phyloP scores from a whole-genome alignment of 345 rosid genomes.

The Bretschneidera sinensis region DNA sequence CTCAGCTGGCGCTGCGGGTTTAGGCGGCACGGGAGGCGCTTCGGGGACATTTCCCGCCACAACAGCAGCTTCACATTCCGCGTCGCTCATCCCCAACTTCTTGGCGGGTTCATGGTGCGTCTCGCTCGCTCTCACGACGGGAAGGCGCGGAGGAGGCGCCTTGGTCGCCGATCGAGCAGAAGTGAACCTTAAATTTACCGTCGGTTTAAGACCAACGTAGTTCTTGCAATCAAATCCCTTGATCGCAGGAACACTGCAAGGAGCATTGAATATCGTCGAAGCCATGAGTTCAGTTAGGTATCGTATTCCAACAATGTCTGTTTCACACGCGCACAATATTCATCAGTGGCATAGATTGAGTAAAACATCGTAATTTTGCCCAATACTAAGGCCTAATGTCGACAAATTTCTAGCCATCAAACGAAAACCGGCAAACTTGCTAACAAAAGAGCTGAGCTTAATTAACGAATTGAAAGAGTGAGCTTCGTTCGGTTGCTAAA shows the following conservation, averaged over 20 bases:
- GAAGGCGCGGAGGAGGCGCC: slow-evolving; percentile 16
- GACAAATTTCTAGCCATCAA: no score
- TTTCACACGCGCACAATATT: background rate
- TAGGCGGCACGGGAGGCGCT: slow-evolving; percentile 80
- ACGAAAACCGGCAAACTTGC: no score
- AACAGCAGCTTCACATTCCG: slow-evolving; percentile 86
- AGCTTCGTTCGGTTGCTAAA: no score
- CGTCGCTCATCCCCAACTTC: slow-evolving; percentile 57
- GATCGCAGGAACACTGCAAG: slow-evolving; percentile 25
- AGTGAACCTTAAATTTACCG: slow-evolving; percentile 19
- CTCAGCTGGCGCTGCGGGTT: slow-evolving; percentile 70
- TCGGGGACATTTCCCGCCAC: slow-evolving; percentile 75
- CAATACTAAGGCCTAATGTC: background rate
- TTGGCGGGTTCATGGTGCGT: slow-evolving; percentile 31
- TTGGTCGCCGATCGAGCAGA: slow-evolving; percentile 13
- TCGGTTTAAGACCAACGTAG: slow-evolving; percentile 23
- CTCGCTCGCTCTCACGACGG: slow-evolving; percentile 40
- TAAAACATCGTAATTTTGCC: background rate
- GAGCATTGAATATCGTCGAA: slow-evolving; percentile 28
- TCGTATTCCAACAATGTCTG: slow-evolving; percentile 9
- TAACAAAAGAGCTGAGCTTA: no score
- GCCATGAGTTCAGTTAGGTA: slow-evolving; percentile 18
- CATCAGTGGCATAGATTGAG: background rate
- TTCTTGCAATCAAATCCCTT: slow-evolving; percentile 27
- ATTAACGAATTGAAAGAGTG: no score